A percentile compares a stretch with the other conserved stretches of the same genome.
These are phyloP conservation scores for Austroboletus novae-zelandiae DNA, from an alignment of 1,284 basidiomycete genomes.

Conservation along the genomic window DNA sequence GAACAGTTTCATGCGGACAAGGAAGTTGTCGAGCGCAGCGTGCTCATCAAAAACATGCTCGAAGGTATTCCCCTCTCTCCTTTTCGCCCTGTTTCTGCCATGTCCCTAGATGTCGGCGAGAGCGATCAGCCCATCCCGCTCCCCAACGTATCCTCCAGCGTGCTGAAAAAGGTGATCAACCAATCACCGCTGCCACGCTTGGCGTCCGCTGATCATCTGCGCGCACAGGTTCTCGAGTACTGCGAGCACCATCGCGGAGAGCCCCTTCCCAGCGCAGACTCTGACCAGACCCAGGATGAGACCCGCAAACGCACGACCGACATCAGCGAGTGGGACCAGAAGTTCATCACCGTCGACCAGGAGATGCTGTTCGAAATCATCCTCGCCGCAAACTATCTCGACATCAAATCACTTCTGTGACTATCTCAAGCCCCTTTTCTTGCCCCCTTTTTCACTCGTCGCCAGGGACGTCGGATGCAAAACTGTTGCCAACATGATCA, in stretches of 20 bases:
- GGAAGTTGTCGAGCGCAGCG: conserved; percentile 92
- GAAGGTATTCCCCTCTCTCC: conserved; percentile 62
- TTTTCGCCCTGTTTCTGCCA: neutral
- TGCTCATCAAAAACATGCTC: conserved; percentile 99
- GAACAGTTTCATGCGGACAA: conserved; percentile 94
- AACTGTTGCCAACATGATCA: conserved; percentile 99
- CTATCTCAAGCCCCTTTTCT: conserved; percentile 31
- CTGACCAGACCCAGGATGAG: conserved; percentile 83
- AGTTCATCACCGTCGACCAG: conserved; percentile 96
- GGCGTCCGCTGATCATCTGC: conserved; percentile 1
- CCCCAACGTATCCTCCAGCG: conserved; percentile 94
- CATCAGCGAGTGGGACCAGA: conserved; percentile 99
- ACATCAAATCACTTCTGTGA: conserved; percentile 97
- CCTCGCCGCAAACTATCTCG: conserved; percentile 98
- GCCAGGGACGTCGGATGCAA: conserved; percentile 97
- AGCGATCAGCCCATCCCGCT: conserved; percentile 92
- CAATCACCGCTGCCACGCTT: conserved; percentile 5
- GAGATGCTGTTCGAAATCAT: conserved; percentile 99
- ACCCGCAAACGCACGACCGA: conserved; percentile 97
- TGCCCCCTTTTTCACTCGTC: conserved; percentile 2
- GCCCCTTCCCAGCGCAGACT: conserved; percentile 85
- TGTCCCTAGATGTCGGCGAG: conserved; percentile 84
- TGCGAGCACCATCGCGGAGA: conserved; percentile 99
- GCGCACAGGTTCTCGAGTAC: conserved; percentile 88
- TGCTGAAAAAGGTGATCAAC: conserved; percentile 84